These are phyloP conservation scores for Asterophora parasitica DNA, from an alignment of 768 basidiomycete genomes.

Conservation along the genomic window DNA sequence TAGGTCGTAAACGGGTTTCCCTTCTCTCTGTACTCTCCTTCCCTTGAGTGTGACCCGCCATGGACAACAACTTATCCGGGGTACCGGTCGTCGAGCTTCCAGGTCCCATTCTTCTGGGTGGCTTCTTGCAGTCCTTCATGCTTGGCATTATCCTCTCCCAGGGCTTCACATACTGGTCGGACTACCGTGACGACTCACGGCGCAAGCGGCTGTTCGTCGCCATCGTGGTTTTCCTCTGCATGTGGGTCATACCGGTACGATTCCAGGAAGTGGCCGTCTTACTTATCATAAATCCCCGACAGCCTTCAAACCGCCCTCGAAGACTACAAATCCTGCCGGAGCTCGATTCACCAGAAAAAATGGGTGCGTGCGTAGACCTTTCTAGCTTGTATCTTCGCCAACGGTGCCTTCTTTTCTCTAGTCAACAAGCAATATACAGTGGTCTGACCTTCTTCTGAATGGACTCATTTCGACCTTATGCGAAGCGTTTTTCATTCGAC, in stretches of 20 bases:
- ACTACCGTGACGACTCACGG: slow-evolving; percentile 40
- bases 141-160: slow-evolving; percentile 39
- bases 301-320: slow-evolving; percentile 37
- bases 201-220: slow-evolving; percentile 38
- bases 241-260: slow-evolving; percentile 26
- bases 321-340: slow-evolving; percentile 39
- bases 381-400: background rate
- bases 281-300: background rate
- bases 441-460: slow-evolving; percentile 44
- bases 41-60: slow-evolving; percentile 7
- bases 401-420: slow-evolving; percentile 5
- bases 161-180: slow-evolving; percentile 35
- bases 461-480: slow-evolving; percentile 42
- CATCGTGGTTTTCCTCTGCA: slow-evolving; percentile 33
- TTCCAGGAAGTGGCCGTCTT: background rate
- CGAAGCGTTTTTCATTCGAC: slow-evolving; percentile 43
- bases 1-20: background rate
- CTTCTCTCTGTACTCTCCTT: background rate
- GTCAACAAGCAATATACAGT: slow-evolving; percentile 37
- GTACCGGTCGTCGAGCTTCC: slow-evolving; percentile 26
- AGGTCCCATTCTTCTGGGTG: slow-evolving; percentile 40
- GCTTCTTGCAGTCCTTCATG: slow-evolving; percentile 43
- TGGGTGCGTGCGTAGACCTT: slow-evolving; percentile 27
- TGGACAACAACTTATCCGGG: slow-evolving; percentile 22
- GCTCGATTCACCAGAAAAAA: slow-evolving; percentile 22